These are phyloP conservation scores for Suillus tomentosus DNA, from an alignment of 768 basidiomycete species.

Conservation along the genomic window DNA sequence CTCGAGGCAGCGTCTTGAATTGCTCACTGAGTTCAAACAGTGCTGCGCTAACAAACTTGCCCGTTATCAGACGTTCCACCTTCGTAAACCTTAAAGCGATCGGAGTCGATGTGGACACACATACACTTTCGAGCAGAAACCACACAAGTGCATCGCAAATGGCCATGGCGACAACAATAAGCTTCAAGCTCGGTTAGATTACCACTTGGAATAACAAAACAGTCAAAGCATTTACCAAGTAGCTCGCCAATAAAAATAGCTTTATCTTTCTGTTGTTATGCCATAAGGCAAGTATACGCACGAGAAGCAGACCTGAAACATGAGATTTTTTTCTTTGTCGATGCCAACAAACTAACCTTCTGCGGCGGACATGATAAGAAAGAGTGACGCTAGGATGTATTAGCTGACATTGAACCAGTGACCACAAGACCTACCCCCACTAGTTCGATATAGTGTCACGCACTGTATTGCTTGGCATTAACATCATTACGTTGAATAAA, in stretches of 20 bases:
- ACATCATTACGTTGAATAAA: background rate
- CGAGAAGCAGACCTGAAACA: conserved; percentile 15
- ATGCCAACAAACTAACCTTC: conserved; percentile 5
- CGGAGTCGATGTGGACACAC: conserved; percentile 4
- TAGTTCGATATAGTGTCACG: conserved; percentile 12
- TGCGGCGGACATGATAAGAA: conserved; percentile 14
- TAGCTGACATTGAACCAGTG: background rate
- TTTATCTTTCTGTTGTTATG: background rate
- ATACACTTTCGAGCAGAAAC: conserved; percentile 9
- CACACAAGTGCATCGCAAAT: conserved; percentile 8
- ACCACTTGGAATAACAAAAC: background rate
- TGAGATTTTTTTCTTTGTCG: background rate
- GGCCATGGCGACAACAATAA: conserved; percentile 10
- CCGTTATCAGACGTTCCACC: conserved; percentile 10
- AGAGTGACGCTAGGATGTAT: conserved; percentile 3
- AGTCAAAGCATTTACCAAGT: conserved; percentile 5
- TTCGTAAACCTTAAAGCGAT: background rate
- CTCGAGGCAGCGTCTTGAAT: background rate
- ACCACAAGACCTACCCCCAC: conserved; percentile 10
- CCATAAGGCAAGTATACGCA: conserved; percentile 17
- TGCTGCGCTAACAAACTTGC: conserved; percentile 15
- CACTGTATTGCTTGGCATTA: conserved; percentile 7
- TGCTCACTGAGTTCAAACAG: conserved; percentile 17
- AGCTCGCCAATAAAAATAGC: conserved; percentile 9
- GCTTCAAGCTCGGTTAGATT: conserved; percentile 1